Percentiles rank a stretch among this genome's conserved stretches.
phyloP scores from a whole-genome alignment of 2,329 filamentous ascomycete species.

The Calonectria fujianensis region DNA sequence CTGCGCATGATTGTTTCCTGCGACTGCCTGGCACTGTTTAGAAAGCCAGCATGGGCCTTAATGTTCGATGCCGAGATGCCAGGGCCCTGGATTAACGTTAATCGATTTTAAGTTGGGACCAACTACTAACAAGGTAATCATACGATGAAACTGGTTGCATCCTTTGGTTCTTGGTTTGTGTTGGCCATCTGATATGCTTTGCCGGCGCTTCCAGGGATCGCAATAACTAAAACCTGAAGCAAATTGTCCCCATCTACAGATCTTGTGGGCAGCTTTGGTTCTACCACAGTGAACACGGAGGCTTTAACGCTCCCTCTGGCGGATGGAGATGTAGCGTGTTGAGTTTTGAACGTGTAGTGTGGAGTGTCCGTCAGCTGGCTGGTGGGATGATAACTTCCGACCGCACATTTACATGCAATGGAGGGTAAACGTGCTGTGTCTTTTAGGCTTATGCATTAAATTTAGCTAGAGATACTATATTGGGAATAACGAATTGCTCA shows the following conservation, averaged over 20 bases:
- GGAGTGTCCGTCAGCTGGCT: not conserved
- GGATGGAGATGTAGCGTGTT: not conserved
- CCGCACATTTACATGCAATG: constrained; percentile 9
- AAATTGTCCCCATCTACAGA: not conserved
- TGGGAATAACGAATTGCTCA: no score
- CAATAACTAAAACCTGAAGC: constrained; percentile 1
- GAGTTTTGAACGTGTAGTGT: not conserved
- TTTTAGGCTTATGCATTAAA: not conserved
- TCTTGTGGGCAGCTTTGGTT: not conserved
- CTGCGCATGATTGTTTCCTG: not conserved
- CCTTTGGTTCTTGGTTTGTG: constrained; percentile 4
- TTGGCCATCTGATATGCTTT: constrained; percentile 8
- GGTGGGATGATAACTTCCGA: constrained; percentile 6
- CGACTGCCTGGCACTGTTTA: not conserved
- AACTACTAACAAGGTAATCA: not conserved
- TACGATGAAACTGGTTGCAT: not conserved
- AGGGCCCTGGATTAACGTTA: not conserved
- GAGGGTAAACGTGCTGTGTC: not conserved
- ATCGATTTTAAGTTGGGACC: not conserved
- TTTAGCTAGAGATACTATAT: not conserved
- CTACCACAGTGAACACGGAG: not conserved
- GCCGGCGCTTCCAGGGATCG: constrained; percentile 4
- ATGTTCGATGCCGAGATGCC: not conserved
- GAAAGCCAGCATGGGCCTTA: constrained; percentile 9
- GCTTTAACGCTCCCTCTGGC: constrained; percentile 1